Evolutionary conservation across 2,329 filamentous ascomycete species (phyloP).

Genomic region (Fusarium avenaceum): DNA sequence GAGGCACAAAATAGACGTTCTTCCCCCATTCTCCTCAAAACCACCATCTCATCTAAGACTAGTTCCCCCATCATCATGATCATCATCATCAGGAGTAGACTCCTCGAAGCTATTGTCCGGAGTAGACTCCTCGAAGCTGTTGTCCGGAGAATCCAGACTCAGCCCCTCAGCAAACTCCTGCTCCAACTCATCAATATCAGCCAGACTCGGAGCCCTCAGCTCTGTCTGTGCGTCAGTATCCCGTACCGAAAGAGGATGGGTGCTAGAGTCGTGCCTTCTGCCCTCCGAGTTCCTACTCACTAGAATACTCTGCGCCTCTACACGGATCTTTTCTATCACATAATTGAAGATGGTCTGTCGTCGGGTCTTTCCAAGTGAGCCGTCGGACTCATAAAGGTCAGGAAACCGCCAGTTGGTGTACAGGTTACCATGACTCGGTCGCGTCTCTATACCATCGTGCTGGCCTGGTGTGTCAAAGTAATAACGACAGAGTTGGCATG

Average conservation of each 20-base stretch:
- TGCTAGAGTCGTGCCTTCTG: slow-evolving; percentile 53
- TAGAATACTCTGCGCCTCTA: slow-evolving; percentile 50
- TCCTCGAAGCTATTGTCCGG: slow-evolving; percentile 2
- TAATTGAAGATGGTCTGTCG: slow-evolving; percentile 46
- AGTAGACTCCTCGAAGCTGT: slow-evolving; percentile 13
- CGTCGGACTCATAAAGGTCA: slow-evolving; percentile 47
- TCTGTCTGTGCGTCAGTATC: slow-evolving; percentile 31
- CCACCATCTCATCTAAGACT: background rate
- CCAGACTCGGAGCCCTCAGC: slow-evolving; percentile 11
- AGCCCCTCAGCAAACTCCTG: slow-evolving; percentile 27
- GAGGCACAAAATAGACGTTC: background rate
- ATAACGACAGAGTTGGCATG: slow-evolving; percentile 56
- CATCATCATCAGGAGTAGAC: slow-evolving; percentile 28
- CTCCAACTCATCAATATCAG: slow-evolving; percentile 34
- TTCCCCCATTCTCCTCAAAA: background rate
- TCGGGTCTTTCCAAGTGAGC: background rate
- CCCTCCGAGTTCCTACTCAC: slow-evolving; percentile 45
- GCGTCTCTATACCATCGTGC: slow-evolving; percentile 44
- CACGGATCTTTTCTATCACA: slow-evolving; percentile 47
- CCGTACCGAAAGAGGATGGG: slow-evolving; percentile 30
- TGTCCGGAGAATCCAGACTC: slow-evolving; percentile 4
- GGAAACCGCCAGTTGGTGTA: slow-evolving; percentile 57
- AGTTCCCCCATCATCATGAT: slow-evolving; percentile 11
- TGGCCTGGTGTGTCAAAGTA: slow-evolving; percentile 52
- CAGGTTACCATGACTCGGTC: slow-evolving; percentile 54